A percentile compares a stretch with the other conserved stretches of the same genome.
These are phyloP conservation scores for Xylaria polymorpha DNA, from an alignment of 2,329 filamentous ascomycete species.

Conservation along the genomic window DNA sequence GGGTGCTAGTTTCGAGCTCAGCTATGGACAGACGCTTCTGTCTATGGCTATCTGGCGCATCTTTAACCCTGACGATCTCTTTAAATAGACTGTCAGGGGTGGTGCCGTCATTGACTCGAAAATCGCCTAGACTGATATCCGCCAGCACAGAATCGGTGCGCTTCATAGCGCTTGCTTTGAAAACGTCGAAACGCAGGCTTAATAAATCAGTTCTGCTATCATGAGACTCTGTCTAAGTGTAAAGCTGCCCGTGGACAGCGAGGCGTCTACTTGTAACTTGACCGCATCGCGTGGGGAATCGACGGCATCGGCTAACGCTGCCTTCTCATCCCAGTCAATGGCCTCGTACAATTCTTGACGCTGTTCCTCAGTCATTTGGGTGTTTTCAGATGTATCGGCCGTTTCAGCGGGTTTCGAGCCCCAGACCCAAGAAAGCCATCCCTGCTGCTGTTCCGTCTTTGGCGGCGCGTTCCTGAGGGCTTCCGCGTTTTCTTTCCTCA, in stretches of 20 bases:
- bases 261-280: slow-evolving; percentile 92
- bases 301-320: slow-evolving; percentile 85
- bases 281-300: slow-evolving; percentile 91
- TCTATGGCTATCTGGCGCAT: slow-evolving; percentile 69
- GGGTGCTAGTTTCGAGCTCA: slow-evolving; percentile 63
- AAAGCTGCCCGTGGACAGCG: slow-evolving; percentile 95
- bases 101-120: slow-evolving; percentile 95
- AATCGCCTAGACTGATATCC: slow-evolving; percentile 88
- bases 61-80: slow-evolving; percentile 96
- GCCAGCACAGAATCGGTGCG: slow-evolving; percentile 90
- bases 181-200: slow-evolving; percentile 92
- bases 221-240: slow-evolving; percentile 87
- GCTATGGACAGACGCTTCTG: slow-evolving; percentile 63
- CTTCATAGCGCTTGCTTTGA: slow-evolving; percentile 89
- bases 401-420: slow-evolving; percentile 74
- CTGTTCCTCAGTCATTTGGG: slow-evolving; percentile 93
- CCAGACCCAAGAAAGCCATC: slow-evolving; percentile 94
- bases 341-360: slow-evolving; percentile 96
- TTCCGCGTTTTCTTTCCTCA: slow-evolving; percentile 93
- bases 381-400: slow-evolving; percentile 76
- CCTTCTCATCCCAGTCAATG: slow-evolving; percentile 98
- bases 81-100: slow-evolving; percentile 91
- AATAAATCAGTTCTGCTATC: slow-evolving; percentile 83
- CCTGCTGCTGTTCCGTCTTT: slow-evolving; percentile 75
- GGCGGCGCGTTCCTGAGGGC: slow-evolving; percentile 74